A percentile compares a stretch with the other conserved stretches of the same genome.
Conservation (phyloP, 1,284 basidiomycete species). For the Ceratobasidium papillatum region DNA sequence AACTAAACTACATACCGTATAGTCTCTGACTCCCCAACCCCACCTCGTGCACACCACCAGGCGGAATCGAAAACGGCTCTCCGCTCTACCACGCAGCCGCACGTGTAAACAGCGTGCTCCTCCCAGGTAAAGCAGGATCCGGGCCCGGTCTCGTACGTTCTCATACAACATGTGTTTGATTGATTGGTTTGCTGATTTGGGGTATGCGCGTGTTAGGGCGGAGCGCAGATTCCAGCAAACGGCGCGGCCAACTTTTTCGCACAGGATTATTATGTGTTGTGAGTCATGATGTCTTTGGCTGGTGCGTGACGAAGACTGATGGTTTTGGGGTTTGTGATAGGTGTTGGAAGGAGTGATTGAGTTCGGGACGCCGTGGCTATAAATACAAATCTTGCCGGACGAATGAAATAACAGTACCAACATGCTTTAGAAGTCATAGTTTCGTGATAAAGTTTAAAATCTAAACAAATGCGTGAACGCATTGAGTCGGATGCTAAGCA, state of each 20-base stretch:
- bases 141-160: constrained; percentile 6
- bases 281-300: background rate
- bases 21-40: background rate
- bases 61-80: constrained; percentile 34
- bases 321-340: background rate
- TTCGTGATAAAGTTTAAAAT: background rate
- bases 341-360: constrained; percentile 5
- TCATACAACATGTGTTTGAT: background rate
- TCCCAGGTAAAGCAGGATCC: constrained; percentile 32
- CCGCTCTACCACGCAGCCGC: constrained; percentile 23
- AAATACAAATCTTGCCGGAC: background rate
- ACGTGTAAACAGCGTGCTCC: constrained; percentile 18
- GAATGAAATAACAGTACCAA: background rate
- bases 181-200: background rate
- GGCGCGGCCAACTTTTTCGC: constrained; percentile 15
- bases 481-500: too few relatives aligned
- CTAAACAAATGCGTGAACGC: background rate
- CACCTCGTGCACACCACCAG: background rate
- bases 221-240: constrained; percentile 19
- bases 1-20: background rate
- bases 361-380: background rate
- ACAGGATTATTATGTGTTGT: constrained; percentile 35
- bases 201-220: constrained; percentile 1
- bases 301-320: background rate
- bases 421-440: background rate